Base-by-base conservation (phyloP, 805 yeast genomes). In the Candida namnaoensis region DNA sequence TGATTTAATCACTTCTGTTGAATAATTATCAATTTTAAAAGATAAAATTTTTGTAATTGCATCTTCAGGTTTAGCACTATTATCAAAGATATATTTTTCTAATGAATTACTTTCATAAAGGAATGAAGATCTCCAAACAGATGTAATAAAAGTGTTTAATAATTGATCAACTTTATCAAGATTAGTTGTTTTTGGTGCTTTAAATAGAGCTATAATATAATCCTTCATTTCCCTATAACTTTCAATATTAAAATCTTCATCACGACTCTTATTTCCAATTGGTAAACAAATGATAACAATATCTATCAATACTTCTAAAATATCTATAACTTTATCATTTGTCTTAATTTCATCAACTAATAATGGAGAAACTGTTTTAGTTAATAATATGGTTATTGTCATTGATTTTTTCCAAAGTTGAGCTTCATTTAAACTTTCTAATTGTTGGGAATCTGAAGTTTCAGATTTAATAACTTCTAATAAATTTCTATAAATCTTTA, bases 111-210 rank as follows among this genome's bases (percentile, higher is more conserved):
- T 66, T 43, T 69, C 75, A 64, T 74, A 83, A 26, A 75, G 60
- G 47, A 69, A 83, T 1, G 91, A 82, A 23, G 74, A 65, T 1
- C 62, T 54, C 74, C 85, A 82, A 2, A 88, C 50, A 1, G 70
- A 58, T 5, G 66, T 56, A 3, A 82, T 54, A 37, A 78, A 68
- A 10, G 61, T 62, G 10, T 67, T 65, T 11, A 80, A 50, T 19
- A 68, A 55, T 1, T 50, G 49, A 5, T 56, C 53, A 3, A 53
- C 47, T 5, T 30, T 12, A 12, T 44, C 3, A 58, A 49, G 0
- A 44, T 34, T 13, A 65, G 58, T 1, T 55, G 47, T 13, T 76
- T 56, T 26, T 26, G 8, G 8, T 30, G 32, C 5, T 30, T 9
- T 30, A 5, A 30, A 9, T 30, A 58, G 54, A 1, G 74, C 68